These are phyloP conservation scores for Trypanosomatidae sp. DNA, from an alignment of 208 protist genomes.

Conservation along the genomic window DNA sequence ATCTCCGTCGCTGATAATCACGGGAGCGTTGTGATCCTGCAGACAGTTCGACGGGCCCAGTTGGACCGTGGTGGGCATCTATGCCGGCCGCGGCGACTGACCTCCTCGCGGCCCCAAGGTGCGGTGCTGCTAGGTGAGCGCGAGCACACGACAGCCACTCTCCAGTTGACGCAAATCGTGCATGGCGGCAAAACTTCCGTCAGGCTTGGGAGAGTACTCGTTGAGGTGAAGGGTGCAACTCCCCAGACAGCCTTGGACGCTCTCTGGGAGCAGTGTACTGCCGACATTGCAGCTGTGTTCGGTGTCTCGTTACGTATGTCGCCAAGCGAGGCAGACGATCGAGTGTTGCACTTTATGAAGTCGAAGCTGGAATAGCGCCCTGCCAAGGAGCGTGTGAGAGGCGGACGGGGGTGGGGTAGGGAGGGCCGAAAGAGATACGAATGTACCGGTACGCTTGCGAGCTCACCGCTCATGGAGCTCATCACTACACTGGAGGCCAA, in stretches of 20 bases:
- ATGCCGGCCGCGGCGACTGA: background rate
- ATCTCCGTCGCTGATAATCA: background rate
- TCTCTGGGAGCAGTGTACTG: slow-evolving; percentile 22
- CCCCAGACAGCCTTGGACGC: slow-evolving; percentile 1
- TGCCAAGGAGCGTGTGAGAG: background rate
- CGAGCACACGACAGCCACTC: background rate
- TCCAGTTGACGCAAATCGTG: slow-evolving; percentile 17
- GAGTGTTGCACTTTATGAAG: slow-evolving; percentile 15
- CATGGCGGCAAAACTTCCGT: background rate
- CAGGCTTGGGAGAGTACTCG: slow-evolving; percentile 19
- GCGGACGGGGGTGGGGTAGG: background rate
- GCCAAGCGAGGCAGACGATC: slow-evolving; percentile 11
- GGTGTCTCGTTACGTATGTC: slow-evolving; percentile 18
- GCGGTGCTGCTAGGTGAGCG: background rate
- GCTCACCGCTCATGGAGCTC: background rate
- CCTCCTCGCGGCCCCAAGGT: background rate
- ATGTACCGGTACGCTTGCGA: background rate
- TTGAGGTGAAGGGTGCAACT: slow-evolving; percentile 4
- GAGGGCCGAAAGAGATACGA: background rate
- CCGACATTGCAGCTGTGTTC: slow-evolving; percentile 9
- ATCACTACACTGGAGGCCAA: background rate
- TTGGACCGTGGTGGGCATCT: background rate
- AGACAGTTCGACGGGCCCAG: background rate
- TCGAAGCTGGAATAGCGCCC: background rate
- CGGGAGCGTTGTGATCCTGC: slow-evolving; percentile 13